Evolutionary conservation across 2,329 filamentous ascomycete species (phyloP).

Genomic region (Colletotrichum limetticola): DNA sequence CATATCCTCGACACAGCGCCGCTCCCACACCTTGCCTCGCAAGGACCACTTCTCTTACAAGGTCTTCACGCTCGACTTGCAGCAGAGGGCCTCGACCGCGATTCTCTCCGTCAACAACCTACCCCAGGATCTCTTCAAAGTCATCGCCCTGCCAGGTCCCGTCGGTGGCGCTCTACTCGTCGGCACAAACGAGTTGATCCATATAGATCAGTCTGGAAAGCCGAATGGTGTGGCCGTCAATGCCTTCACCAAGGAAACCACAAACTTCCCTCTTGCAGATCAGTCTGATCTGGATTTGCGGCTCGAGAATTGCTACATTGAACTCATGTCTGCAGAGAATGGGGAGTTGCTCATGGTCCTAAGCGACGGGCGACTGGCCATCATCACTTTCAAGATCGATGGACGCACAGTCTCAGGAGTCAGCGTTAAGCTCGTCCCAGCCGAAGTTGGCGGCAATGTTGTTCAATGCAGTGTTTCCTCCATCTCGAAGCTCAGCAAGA

Average conservation of each 20-base stretch:
- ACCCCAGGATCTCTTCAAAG: conserved; percentile 86
- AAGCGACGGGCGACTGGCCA: conserved; percentile 77
- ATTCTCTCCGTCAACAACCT: conserved; percentile 87
- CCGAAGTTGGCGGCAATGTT: conserved; percentile 71
- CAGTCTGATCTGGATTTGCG: conserved; percentile 84
- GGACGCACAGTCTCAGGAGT: conserved; percentile 92
- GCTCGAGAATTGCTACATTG: conserved; percentile 83
- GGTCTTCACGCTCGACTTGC: conserved; percentile 93
- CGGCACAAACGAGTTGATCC: conserved; percentile 90
- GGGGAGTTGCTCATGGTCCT: conserved; percentile 89
- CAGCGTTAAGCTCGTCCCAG: conserved; percentile 72
- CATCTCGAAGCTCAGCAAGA: conserved; percentile 73
- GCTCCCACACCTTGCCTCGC: conserved; percentile 82
- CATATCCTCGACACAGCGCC: conserved; percentile 79
- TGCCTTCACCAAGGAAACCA: conserved; percentile 84
- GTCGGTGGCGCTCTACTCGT: conserved; percentile 90
- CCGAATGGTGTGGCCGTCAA: conserved; percentile 94
- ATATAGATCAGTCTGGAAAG: conserved; percentile 96
- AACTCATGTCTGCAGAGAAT: conserved; percentile 78
- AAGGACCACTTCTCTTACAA: conserved; percentile 91
- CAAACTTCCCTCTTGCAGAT: conserved; percentile 86
- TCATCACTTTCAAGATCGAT: conserved; percentile 86
- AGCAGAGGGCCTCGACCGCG: conserved; percentile 92
- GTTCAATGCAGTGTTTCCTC: conserved; percentile 75
- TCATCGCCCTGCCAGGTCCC: conserved; percentile 85